Conservation (phyloP, 1,284 basidiomycete genomes). For the Ustilago lituana region DNA sequence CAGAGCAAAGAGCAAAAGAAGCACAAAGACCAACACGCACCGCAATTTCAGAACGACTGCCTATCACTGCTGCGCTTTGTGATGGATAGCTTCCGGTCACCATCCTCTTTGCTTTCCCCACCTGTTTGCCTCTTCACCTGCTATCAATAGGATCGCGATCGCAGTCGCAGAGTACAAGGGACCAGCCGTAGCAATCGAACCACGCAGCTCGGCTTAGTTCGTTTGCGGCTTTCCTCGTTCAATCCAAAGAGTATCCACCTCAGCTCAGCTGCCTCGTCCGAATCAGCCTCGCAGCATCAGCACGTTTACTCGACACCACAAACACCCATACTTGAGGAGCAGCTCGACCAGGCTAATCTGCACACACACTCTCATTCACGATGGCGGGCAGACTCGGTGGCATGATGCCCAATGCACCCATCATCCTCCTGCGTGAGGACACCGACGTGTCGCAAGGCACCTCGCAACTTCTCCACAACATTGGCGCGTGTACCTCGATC, state of each 20-base stretch:
- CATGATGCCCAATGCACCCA: conserved; percentile 60
- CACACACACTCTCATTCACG: background rate
- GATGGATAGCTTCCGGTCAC: too few species aligned
- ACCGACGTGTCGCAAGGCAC: conserved; percentile 97
- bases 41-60: too few species aligned
- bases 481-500: conserved; percentile 70
- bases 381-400: conserved; percentile 52
- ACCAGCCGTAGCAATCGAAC: too few species aligned
- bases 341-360: background rate
- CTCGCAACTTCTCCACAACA: conserved; percentile 92
- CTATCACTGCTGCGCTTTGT: background rate
- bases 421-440: conserved; percentile 73
- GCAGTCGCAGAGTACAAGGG: too few species aligned
- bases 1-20: conserved; percentile 12
- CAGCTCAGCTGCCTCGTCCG: background rate
- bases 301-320: too few species aligned
- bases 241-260: too few species aligned
- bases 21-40: conserved; percentile 43
- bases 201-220: too few species aligned
- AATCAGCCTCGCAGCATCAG: background rate
- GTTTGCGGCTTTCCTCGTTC: too few species aligned
- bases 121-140: background rate
- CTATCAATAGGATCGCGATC: too few species aligned
- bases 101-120: conserved; percentile 6
- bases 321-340: too few species aligned